phyloP scores from a whole-genome alignment of 2,329 filamentous ascomycete species.

The Fusarium papillatum region DNA sequence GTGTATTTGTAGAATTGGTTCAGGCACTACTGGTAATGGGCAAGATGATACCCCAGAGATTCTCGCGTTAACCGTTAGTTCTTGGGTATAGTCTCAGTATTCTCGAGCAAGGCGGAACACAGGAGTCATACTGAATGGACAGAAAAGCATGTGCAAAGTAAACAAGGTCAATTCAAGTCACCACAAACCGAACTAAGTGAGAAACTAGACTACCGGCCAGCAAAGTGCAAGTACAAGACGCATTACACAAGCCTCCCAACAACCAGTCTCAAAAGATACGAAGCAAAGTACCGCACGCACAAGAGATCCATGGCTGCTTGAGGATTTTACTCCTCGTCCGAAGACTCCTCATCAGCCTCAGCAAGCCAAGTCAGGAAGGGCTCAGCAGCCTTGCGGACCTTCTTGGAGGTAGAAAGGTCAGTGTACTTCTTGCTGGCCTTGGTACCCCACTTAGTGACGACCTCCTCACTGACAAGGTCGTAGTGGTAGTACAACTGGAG shows the following conservation, averaged over 20 bases:
- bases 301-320: background rate
- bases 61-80: background rate
- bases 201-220: conserved; percentile 16
- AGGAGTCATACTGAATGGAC: background rate
- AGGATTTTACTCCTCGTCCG: conserved; percentile 66
- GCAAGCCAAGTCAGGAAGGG: conserved; percentile 96
- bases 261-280: conserved; percentile 10
- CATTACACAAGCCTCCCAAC: conserved; percentile 2
- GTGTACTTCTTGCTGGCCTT: conserved; percentile 99
- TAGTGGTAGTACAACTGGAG: conserved; percentile 92
- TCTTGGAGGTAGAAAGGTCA: conserved; percentile 89
- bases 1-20: conserved; percentile 18
- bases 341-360: conserved; percentile 79
- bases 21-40: conserved; percentile 17
- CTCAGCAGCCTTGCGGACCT: conserved; percentile 94
- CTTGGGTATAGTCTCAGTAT: background rate
- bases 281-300: conserved; percentile 5
- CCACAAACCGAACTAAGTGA: conserved; percentile 36
- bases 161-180: conserved; percentile 24
- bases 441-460: conserved; percentile 89
- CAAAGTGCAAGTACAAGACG: conserved; percentile 12
- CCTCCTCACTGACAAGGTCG: conserved; percentile 90
- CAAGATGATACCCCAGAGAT: conserved; percentile 35
- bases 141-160: background rate
- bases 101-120: background rate